Evolutionary conservation across 371 early-diverging fungal genomes (phyloP), one percentile per base, ranked within the genome.

Genomic region (Gilbertella persicaria): DNA sequence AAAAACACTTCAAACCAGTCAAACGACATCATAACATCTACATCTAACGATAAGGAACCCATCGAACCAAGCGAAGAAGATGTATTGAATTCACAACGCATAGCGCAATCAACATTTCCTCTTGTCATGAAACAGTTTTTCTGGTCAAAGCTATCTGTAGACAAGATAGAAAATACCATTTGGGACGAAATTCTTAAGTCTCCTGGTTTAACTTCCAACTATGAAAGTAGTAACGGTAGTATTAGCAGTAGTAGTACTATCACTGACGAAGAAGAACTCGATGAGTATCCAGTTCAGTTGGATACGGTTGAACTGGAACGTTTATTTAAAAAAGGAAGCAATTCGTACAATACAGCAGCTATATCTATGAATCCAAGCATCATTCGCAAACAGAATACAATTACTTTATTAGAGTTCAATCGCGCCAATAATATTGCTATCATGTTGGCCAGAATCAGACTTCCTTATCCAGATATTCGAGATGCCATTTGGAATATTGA

Each of bases 381-480:
- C 0, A 21, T 39, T 1, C 60, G 71, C 6, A 82, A 83, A 43
- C 37, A 69, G 3, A 54, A 62, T 19, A 49, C 58, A 12, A 55
- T 78, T 13, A 88, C 84, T 12, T 50, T 90, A 21, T 60, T 88
- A 29, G 87, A 82, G 47, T 76, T 73, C 38, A 87, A 73, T 57
- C 69, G 74, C 20, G 78, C 80, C 47, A 85, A 86, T 55, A 90
- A 85, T 47, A 79, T 76, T 58, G 87, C 83, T 20, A 87, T 89
- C 37, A 83, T 87, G 86, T 58, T 90, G 49, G 87, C 87, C 7
- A 75, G 85, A 7, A 80, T 90, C 62, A 87, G 82, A 63, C 47
- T 79, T 5, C 61, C 85, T 6, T 88, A 84, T 49, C 67, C 82
- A 7, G 86, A 87, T 53, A 84, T 89, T 37, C 78, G 82, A 7